phyloP scores from a whole-genome alignment of 768 basidiomycete genomes.

The Leucocoprinus sp. region DNA sequence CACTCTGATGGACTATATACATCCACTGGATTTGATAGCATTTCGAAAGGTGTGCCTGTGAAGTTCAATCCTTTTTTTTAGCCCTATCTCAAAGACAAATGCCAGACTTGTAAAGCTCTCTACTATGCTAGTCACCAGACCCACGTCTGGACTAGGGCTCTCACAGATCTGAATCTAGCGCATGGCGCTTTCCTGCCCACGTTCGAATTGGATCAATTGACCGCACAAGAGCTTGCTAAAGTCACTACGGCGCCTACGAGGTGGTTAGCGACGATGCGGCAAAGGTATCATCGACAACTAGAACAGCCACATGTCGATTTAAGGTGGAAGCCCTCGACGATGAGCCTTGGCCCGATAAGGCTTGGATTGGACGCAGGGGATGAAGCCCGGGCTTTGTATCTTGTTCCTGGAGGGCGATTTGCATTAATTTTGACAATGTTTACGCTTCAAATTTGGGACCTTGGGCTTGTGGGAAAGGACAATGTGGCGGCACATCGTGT shows the following conservation, averaged over 20 bases:
- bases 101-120: constrained; percentile 13
- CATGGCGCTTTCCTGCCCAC: constrained; percentile 15
- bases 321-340: not conserved
- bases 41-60: constrained; percentile 4
- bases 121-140: constrained; percentile 10
- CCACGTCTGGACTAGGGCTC: constrained; percentile 16
- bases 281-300: not conserved
- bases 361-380: not conserved
- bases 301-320: not conserved
- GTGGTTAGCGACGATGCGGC: constrained; percentile 8
- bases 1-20: constrained; percentile 1
- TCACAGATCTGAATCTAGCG: constrained; percentile 12
- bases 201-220: constrained; percentile 16
- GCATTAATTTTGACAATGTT: constrained; percentile 2
- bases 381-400: constrained; percentile 1
- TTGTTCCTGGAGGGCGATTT: constrained; percentile 15
- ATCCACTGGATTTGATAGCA: constrained; percentile 3
- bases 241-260: constrained; percentile 12
- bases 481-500: not conserved
- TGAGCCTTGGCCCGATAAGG: not conserved
- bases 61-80: not conserved
- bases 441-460: constrained; percentile 4
- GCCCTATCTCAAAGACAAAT: not conserved
- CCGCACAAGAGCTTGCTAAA: constrained; percentile 11
- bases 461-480: not conserved